Base-by-base conservation (phyloP, 2,329 filamentous ascomycete species). In the Curvularia sp. region DNA sequence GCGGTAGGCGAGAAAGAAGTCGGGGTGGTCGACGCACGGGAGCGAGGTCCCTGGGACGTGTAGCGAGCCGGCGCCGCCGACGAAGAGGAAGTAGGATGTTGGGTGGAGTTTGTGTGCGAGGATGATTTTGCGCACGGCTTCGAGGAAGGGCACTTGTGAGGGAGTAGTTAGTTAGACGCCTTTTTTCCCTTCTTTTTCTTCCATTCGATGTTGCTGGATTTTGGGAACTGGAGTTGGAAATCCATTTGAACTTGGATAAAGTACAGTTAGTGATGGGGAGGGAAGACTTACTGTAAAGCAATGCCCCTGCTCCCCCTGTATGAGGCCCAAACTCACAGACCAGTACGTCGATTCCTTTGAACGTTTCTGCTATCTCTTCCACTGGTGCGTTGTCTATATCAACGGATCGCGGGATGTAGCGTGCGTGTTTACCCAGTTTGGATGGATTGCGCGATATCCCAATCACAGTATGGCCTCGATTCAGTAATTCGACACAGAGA, bases 301-400 rank as follows among this genome's bases (percentile, higher is more conserved):
- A 50, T 1, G 73, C 71, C 23, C 60, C 67, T 0, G 65, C 65
- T 10, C 71, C 73, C 2, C 59, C 63, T 2, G 71, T 74, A 39
- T 75, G 74, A 12, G 74, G 73, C 5, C 74, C 74, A 38, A 72
- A 77, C 36, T 72, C 71, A 6, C 68, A 72, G 6, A 77, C 69
- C 0, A 77, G 46, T 1, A 74, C 72, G 57, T 76, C 72, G 3
- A 74, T 43, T 10, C 54, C 69, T n/a, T 61, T 50, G 49, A 77
- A 76, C 1, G 55, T 39, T 18, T 66, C 43, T 12, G 74, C 67
- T 3, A 77, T 63, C 27, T 72, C 61, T 15, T 65, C 34, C n/a
- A 74, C 65, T 0, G 64, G 61, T 1, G 64, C 54, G 3, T 58
- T 5, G 15, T 70, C 69, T 5, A 77, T 67, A 46, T 77, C 69